Conservation (phyloP, 169 alveolate genomes). For the Nephromyces sp. region DNA sequence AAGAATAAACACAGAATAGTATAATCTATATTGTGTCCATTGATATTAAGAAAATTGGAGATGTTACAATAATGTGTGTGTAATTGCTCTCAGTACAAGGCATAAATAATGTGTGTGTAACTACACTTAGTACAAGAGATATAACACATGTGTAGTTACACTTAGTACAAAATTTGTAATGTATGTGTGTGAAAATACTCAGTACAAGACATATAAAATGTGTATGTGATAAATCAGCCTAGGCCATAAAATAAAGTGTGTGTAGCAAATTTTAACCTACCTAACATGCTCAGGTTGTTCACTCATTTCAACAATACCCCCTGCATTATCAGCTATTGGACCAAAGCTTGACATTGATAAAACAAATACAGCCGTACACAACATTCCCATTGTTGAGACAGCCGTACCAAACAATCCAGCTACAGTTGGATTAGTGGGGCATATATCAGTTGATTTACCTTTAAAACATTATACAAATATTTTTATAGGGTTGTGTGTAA, state of each 20-base stretch:
- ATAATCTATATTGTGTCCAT: not conserved
- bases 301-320: conserved; percentile 71
- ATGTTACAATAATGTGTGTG: too few relatives aligned
- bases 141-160: too few relatives aligned
- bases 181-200: too few relatives aligned
- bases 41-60: not conserved
- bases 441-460: not conserved
- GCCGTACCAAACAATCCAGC: conserved; percentile 73
- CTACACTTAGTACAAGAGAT: too few relatives aligned
- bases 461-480: not conserved
- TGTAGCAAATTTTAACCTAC: too few relatives aligned
- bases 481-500: too few relatives aligned
- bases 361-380: conserved; percentile 57
- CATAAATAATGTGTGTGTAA: too few relatives aligned
- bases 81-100: too few relatives aligned
- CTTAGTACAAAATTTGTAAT: too few relatives aligned
- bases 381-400: conserved; percentile 76
- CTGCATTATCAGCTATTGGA: conserved; percentile 79
- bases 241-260: too few relatives aligned
- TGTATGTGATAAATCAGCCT: too few relatives aligned
- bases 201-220: too few relatives aligned
- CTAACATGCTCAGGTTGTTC: conserved; percentile 50
- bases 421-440: not conserved
- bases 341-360: conserved; percentile 66
- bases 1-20: not conserved